Conservation (phyloP, 192 early-diverging fungal species). For the Backusella psychrophila region DNA sequence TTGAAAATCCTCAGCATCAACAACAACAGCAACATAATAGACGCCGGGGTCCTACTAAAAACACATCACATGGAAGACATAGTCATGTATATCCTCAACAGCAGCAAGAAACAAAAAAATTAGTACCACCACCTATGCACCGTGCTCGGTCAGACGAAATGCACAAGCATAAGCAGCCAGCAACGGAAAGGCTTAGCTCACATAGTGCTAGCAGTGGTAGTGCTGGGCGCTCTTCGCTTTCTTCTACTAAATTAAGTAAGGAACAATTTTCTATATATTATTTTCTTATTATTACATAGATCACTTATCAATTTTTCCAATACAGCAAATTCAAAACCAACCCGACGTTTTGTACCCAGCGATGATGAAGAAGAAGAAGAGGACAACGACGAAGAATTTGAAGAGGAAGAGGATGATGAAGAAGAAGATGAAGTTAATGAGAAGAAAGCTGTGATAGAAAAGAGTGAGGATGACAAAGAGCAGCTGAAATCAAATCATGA, state of each 20-base stretch:
- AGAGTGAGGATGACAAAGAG: background rate
- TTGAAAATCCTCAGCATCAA: conserved; percentile 8
- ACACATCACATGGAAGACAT: background rate
- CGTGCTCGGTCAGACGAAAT: conserved; percentile 5
- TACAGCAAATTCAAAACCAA: conserved; percentile 10
- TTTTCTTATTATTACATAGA: background rate
- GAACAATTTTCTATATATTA: background rate
- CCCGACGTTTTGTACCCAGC: conserved; percentile 12
- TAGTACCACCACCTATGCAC: background rate
- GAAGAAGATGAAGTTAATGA: background rate
- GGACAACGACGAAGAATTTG: conserved; percentile 3
- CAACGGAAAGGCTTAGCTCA: background rate
- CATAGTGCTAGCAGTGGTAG: background rate
- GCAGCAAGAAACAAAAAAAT: background rate
- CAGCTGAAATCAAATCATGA: background rate
- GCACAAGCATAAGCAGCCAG: background rate
- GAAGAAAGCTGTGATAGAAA: background rate
- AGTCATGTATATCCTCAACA: background rate
- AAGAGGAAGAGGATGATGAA: conserved; percentile 6
- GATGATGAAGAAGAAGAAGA: conserved; percentile 34
- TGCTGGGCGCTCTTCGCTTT: background rate
- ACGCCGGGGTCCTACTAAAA: background rate
- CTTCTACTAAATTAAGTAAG: conserved; percentile 6
- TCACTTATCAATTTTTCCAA: background rate
- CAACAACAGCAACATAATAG: conserved; percentile 1